A percentile compares a stretch with the other conserved stretches of the same genome.
Evolutionary conservation across 2,329 filamentous ascomycete species (phyloP).

Genomic region (Aspergillus fischeri): DNA sequence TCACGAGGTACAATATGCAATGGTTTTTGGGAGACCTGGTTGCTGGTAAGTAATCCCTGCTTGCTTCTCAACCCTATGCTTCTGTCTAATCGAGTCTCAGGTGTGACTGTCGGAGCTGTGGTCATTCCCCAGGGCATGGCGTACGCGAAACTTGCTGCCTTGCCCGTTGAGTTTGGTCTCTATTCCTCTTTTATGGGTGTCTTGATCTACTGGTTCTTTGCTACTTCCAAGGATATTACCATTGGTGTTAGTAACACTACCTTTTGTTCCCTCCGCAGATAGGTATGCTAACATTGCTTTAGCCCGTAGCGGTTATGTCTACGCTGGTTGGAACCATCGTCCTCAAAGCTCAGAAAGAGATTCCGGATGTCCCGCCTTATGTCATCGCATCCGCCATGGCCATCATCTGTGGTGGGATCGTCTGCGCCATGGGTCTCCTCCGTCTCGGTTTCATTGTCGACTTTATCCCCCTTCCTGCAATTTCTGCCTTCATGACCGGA

Average conservation of each 20-base stretch:
- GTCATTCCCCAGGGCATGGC: slow-evolving; percentile 98
- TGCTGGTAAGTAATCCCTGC: slow-evolving; percentile 59
- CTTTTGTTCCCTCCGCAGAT: neutral
- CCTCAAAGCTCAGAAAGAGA: slow-evolving; percentile 52
- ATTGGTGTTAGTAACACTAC: slow-evolving; percentile 65
- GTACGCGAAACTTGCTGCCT: slow-evolving; percentile 76
- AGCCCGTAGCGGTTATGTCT: slow-evolving; percentile 94
- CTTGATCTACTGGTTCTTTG: slow-evolving; percentile 94
- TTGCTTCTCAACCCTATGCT: neutral
- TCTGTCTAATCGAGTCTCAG: slow-evolving; percentile 30
- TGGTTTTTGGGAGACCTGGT: slow-evolving; percentile 89
- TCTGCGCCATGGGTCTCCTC: slow-evolving; percentile 72
- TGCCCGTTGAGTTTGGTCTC: slow-evolving; percentile 79
- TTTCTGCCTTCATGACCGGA: slow-evolving; percentile 95
- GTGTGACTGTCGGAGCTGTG: slow-evolving; percentile 68
- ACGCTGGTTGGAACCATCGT: slow-evolving; percentile 84
- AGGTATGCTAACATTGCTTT: slow-evolving; percentile 6
- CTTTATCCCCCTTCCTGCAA: slow-evolving; percentile 82
- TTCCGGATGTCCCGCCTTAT: slow-evolving; percentile 55
- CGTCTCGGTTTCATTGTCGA: slow-evolving; percentile 88
- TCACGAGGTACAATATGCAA: slow-evolving; percentile 77
- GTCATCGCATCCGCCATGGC: slow-evolving; percentile 74
- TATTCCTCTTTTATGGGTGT: slow-evolving; percentile 97
- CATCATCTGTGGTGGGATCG: slow-evolving; percentile 71
- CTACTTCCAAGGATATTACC: slow-evolving; percentile 96